Conservation (phyloP, 495 filamentous ascomycete species). For the Aspergillus nanangensis region DNA sequence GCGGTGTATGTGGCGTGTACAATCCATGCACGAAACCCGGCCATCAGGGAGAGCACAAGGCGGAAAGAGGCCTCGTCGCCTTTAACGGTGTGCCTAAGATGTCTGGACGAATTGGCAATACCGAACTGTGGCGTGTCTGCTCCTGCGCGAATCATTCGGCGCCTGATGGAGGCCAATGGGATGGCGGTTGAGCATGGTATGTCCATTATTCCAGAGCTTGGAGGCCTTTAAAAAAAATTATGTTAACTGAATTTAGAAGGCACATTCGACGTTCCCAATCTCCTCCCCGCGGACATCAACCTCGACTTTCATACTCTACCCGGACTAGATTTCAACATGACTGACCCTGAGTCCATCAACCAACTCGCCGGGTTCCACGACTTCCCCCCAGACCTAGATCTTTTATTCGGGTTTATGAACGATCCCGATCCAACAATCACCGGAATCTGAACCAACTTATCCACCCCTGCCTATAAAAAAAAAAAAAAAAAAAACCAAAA, state of each 20-base stretch:
- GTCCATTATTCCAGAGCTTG: neutral
- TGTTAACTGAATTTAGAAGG: no score
- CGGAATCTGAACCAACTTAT: no score
- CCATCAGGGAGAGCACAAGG: slow-evolving; percentile 2
- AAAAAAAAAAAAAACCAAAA: neutral
- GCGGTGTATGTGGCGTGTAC: slow-evolving; percentile 8
- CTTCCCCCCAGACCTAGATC: neutral
- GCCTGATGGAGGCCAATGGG: slow-evolving; percentile 7
- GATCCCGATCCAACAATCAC: no score
- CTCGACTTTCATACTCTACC: neutral
- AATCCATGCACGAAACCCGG: slow-evolving; percentile 7
- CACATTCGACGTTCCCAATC: neutral
- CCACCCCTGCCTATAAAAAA: no score
- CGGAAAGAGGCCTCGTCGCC: slow-evolving; percentile 1
- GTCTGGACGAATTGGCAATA: slow-evolving; percentile 5
- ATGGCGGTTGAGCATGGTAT: neutral
- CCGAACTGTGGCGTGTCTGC: slow-evolving; percentile 7
- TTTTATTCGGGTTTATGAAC: slow-evolving; percentile 2
- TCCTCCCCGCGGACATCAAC: neutral
- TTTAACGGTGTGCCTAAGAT: slow-evolving; percentile 1
- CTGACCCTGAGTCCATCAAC: no score
- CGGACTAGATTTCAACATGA: no score
- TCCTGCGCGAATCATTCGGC: slow-evolving; percentile 4
- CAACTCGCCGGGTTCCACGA: no score
- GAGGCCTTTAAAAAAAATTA: neutral